These are phyloP conservation scores for Guillardia theta DNA, from an alignment of 78 protist genomes.

Conservation along the genomic window DNA sequence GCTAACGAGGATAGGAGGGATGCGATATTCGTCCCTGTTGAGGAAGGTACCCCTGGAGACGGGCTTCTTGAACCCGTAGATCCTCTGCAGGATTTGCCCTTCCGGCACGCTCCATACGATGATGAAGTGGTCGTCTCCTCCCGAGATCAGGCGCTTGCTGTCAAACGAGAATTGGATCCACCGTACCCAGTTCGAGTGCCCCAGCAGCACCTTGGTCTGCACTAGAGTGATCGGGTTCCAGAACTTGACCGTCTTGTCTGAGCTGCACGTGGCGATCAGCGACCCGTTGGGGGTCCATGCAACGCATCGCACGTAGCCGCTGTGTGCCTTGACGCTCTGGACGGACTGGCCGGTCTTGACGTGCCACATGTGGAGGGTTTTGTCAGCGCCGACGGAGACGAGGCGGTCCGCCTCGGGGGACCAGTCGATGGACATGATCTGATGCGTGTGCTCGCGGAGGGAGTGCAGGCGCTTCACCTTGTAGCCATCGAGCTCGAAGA, in stretches of 20 bases:
- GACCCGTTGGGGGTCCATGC: not conserved
- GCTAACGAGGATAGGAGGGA: not conserved
- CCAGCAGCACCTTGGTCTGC: not conserved
- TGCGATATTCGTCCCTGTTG: not conserved
- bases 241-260: conserved; percentile 6
- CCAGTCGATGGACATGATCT: not conserved
- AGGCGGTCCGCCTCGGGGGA: not conserved
- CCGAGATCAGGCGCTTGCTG: not conserved
- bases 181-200: conserved; percentile 19
- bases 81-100: not conserved
- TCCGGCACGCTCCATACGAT: not conserved
- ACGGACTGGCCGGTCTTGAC: not conserved
- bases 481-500: not conserved
- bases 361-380: not conserved
- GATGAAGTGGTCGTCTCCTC: not conserved
- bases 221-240: not conserved
- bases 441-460: not conserved
- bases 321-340: not conserved
- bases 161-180: not conserved
- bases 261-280: not conserved
- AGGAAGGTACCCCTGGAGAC: not conserved
- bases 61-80: not conserved
- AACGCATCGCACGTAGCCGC: not conserved
- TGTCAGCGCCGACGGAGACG: not conserved
- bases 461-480: not conserved